phyloP scores from a whole-genome alignment of 106 monocot species.

The Iris macrosiphon region DNA sequence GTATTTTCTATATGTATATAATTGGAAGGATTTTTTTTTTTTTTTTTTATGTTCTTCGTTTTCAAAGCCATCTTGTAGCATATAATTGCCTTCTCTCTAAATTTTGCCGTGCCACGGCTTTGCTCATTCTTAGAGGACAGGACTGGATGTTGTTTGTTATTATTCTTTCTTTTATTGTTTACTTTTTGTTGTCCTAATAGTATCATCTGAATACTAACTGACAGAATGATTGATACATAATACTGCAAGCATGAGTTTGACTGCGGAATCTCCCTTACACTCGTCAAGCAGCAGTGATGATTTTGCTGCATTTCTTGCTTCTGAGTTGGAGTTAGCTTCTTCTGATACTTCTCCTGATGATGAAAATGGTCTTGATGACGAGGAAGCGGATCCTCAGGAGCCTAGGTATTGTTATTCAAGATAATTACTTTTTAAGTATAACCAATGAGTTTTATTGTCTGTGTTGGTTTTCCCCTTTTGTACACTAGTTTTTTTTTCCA shows the following conservation, averaged over 20 bases:
- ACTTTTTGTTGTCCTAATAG: no score
- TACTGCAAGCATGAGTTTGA: conserved; percentile 44
- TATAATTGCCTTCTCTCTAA: no score
- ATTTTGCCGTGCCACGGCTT: no score
- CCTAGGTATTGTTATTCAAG: conserved; percentile 10
- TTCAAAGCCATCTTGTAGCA: no score
- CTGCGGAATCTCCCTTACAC: conserved; percentile 48
- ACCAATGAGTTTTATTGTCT: background rate
- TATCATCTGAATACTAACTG: no score
- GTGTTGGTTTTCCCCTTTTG: no score
- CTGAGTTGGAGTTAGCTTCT: conserved; percentile 45
- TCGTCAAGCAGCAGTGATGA: conserved; percentile 76
- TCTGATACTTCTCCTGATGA: conserved; percentile 13
- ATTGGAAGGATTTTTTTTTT: no score
- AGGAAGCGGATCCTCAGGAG: conserved; percentile 14
- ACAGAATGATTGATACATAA: background rate
- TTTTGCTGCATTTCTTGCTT: conserved; percentile 51
- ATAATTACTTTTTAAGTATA: background rate
- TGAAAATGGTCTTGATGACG: conserved; percentile 7
- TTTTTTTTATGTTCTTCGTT: no score
- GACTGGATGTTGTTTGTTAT: no score
- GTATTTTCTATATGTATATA: no score
- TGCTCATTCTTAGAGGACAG: no score
- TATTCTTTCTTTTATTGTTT: no score
- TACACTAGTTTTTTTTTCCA: background rate